Conservation (phyloP, 164 flowering plant species). For the Vitis cinerea region DNA sequence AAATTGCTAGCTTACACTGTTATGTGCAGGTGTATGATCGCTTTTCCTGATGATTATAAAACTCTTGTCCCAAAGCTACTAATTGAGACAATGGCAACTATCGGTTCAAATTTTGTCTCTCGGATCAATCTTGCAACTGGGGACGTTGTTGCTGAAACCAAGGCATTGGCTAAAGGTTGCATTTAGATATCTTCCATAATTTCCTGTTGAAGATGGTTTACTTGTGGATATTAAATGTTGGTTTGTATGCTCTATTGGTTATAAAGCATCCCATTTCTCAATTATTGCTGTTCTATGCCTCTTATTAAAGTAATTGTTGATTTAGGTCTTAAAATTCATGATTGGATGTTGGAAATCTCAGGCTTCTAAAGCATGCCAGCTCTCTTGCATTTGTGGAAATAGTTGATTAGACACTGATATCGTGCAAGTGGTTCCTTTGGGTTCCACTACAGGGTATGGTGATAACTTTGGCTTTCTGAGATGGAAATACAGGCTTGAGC, state of each 20-base stretch:
- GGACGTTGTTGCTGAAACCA: conserved; percentile 90
- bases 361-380: neutral
- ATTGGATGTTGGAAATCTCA: neutral
- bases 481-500: no score
- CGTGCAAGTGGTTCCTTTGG: no score
- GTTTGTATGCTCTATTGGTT: conserved; percentile 3
- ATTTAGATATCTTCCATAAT: conserved; percentile 1
- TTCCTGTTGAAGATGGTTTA: neutral
- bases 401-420: neutral
- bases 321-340: neutral
- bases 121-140: conserved; percentile 91
- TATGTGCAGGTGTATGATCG: conserved; percentile 81
- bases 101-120: conserved; percentile 74
- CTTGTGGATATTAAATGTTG: neutral
- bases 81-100: conserved; percentile 65
- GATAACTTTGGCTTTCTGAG: no score
- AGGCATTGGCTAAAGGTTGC: conserved; percentile 81
- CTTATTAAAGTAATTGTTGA: neutral
- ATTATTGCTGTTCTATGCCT: neutral
- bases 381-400: neutral
- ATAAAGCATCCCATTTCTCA: neutral
- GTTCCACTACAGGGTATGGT: no score
- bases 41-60: conserved; percentile 92
- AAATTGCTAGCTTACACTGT: neutral
- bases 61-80: conserved; percentile 83